Base-by-base conservation (phyloP, 352 stramenopile genomes). In the Salisapilia sapeloensis region DNA sequence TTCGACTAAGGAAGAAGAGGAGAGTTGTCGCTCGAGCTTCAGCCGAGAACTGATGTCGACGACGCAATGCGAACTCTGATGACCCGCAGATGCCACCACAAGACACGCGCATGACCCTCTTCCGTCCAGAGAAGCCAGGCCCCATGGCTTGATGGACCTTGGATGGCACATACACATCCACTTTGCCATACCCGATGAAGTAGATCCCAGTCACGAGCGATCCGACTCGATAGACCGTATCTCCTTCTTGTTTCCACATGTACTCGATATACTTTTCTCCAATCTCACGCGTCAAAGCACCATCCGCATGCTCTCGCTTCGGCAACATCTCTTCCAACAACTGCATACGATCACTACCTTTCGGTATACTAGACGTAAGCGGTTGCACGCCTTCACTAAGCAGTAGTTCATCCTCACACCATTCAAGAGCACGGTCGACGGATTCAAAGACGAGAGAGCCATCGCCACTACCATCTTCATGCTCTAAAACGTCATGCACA, bases 401-500 rank as follows among this genome's bases (percentile, higher is more conserved):
- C 9, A 90, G 56, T 25, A 90, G 43, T 25, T 86, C 71, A 40
- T 91, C 75, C 24, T 91, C 75, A 33, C 75, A 87, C 71, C 71
- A 91, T 42, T 87, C 75, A 10, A 91, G 50, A 24, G 75, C 75
- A 36, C 75, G 70, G 42, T 91, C 72, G 13, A 91, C 28, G 17
- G 71, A 83, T 24, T 83, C 66, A 24, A 91, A 87, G n/a, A 85
- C 60, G 13, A 87, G 64, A 25, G 66, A 75, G 0, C 66, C 61
- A 2, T 56, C 48, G 9, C 55, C 56, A 0, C 53, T 55, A 4
- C 51, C 61, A n/a, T 72, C 55, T 18, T 64, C 51, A 16, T 72
- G 43, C 16, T 86, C 71, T 21, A 87, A 77, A 18, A 91, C 70
- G 17, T 87, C 70, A 37, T 87, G 66, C 16, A 80, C 65, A 13